Evolutionary conservation across 768 basidiomycete genomes (phyloP).

Genomic region (Psilocybe cyanescens): DNA sequence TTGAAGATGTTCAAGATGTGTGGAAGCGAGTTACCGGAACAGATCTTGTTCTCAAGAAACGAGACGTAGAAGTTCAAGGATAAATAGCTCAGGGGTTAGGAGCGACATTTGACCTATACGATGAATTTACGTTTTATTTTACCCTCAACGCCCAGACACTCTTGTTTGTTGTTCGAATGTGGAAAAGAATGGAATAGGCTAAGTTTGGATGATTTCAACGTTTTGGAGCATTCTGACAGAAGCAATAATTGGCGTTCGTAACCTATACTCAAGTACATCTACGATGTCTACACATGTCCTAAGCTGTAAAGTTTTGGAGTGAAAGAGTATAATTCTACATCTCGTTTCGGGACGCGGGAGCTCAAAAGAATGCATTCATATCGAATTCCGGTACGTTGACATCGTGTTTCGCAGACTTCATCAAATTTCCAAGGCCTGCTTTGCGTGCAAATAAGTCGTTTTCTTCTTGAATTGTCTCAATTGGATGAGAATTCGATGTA

Average conservation of each 20-base stretch:
- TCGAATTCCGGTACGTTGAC: constrained; percentile 87
- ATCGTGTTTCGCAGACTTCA: constrained; percentile 92
- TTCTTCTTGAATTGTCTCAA: constrained; percentile 50
- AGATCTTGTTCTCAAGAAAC: constrained; percentile 86
- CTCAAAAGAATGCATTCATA: constrained; percentile 75
- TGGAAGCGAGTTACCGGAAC: constrained; percentile 87
- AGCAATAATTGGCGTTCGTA: no score
- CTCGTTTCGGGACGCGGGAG: neutral
- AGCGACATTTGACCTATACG: neutral
- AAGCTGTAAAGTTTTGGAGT: no score
- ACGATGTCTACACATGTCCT: no score
- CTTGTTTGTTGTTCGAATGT: neutral
- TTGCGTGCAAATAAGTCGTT: constrained; percentile 67
- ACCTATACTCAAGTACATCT: no score
- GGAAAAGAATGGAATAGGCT: neutral
- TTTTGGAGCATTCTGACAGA: no score
- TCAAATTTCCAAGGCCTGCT: constrained; percentile 78
- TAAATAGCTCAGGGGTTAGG: constrained; percentile 7
- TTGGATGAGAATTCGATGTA: constrained; percentile 24
- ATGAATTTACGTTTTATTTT: neutral
- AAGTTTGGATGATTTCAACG: neutral
- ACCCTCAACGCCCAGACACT: no score
- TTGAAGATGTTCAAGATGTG: constrained; percentile 95
- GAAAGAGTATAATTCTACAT: neutral
- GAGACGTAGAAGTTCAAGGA: constrained; percentile 70